Evolutionary conservation across 2,329 filamentous ascomycete species (phyloP), one percentile per base, ranked within the genome.

Genomic region (Chalaropsis ovoidea): DNA sequence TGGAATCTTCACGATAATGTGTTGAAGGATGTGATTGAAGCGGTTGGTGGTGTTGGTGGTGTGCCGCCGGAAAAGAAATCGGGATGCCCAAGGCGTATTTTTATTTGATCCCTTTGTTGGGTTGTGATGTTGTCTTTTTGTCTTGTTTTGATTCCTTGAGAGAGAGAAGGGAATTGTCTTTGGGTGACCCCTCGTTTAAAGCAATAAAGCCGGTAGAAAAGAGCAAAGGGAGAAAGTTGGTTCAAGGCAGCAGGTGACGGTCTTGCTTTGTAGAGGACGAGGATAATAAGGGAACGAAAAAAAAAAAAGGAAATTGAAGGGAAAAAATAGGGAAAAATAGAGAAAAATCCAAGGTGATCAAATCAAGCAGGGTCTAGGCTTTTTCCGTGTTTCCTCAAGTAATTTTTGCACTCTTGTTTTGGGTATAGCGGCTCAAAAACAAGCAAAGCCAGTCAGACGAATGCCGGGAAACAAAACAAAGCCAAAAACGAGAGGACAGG

Each of bases 331-430:
- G 3, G 42, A 43, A 8, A 43, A 43, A 43, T 3, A 54, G n/a
- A n/a, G 10, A 56, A 56, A 56, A 56, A n/a, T 27, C 13, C 31
- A 35, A 39, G 27, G n/a, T n/a, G 54, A 58, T 58, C 27, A 58
- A 58, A 58, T 58, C 27, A 39, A 58, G 27, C 27, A 58, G 54
- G 54, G 31, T 19, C 54, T 27, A 7, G 54, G 54, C 54, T 31
- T 58, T 58, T 58, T 58, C 27, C 54, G 54, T 58, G 27, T 58
- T 58, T 58, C 54, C 54, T 27, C 54, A 31, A 58, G 54, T 31
- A n/a, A 10, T 58, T 58, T 58, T 58, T 39, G 2, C 31, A 11
- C 54, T 58, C 24, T 58, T 58, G 54, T 58, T 58, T 58, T 58
- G 10, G 54, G 54, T 35, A 35, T 58, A 58, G 54, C 54, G 54